These are phyloP conservation scores for Myriosclerotinia duriaeana DNA, from an alignment of 2,329 filamentous ascomycete genomes.

Conservation along the genomic window DNA sequence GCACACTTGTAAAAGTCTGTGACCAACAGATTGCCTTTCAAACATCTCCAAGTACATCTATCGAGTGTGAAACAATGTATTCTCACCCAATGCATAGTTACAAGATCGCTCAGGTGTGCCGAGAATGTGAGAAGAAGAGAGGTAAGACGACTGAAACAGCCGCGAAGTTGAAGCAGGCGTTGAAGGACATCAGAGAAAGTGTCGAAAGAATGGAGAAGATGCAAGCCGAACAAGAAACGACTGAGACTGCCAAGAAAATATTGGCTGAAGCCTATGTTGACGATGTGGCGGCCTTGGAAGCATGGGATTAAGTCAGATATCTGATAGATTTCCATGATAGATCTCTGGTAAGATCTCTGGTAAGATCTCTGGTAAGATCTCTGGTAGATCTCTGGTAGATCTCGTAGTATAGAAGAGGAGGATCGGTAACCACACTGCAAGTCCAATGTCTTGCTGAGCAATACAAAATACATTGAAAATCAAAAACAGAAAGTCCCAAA, in stretches of 20 bases:
- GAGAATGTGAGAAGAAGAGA: conserved; percentile 7
- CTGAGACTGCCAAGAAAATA: conserved; percentile 5
- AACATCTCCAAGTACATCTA: neutral
- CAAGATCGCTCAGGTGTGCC: neutral
- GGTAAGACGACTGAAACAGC: neutral
- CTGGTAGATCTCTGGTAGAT: conserved; percentile 4
- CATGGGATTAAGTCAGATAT: conserved; percentile 12
- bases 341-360: neutral
- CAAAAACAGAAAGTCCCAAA: neutral
- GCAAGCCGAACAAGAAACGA: neutral
- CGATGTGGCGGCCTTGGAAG: neutral
- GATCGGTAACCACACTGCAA: conserved; percentile 4
- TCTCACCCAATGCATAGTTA: conserved; percentile 12
- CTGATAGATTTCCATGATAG: neutral
- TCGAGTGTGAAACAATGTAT: conserved; percentile 14
- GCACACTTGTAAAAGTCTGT: neutral
- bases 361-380: too few relatives aligned
- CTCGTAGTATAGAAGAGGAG: conserved; percentile 11
- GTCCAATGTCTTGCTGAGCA: conserved; percentile 9
- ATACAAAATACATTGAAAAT: conserved; percentile 17
- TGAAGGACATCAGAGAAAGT: conserved; percentile 12
- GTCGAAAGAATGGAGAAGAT: conserved; percentile 20
- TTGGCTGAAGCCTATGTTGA: neutral
- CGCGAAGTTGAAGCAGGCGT: conserved; percentile 7
- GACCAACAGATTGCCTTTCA: conserved; percentile 3